Base-by-base conservation (phyloP, 2,329 filamentous ascomycete species). In the Sclerotiophoma versabilis region DNA sequence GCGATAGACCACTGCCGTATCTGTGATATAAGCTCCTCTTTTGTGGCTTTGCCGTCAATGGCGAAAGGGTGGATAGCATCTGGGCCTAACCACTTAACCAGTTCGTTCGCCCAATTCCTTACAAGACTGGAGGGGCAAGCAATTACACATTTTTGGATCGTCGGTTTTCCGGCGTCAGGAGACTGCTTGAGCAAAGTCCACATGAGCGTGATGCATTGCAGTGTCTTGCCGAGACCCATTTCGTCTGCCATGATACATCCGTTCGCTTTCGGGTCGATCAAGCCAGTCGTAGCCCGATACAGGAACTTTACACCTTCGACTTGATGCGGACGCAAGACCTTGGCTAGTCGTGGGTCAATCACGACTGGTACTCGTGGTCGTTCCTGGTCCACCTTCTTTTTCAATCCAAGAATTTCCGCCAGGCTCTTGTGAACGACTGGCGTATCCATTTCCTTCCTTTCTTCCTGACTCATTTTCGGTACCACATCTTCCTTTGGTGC, bases 201-300 rank as follows among this genome's bases (percentile, higher is more conserved):
- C 82, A 99, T 88, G 43, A 99, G 83, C 0, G 95, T 86, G 68
- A 99, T 99, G 75, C 95, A 99, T 80, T 99, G 95, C 36, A 99
- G 78, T 66, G 95, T 99, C 79, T 99, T 99, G 51, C 95, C 95
- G 25, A 99, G 80, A 65, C 95, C 95, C 95, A 99, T 99, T 73
- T 97, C 95, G 73, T 99, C 95, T 47, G 95, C 95, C 95, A 99
- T 99, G 73, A 99, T 99, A 76, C 95, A 99, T 2, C 95, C 95
- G 74, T 97, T 91, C 42, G 95, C 95, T 66, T 93, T 93, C 30
- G 89, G 84, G 66, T 98, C 95, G 50, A 98, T 90, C 82, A 98
- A 84, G n/a, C 95, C 95, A 1, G 93, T 98, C 5, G 95, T 92
- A 69, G 92, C 96, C 62, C 86, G 85, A 76, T 98, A 99, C 82